Conservation (phyloP, 768 basidiomycete species). For the Tylopilus subfusipes region DNA sequence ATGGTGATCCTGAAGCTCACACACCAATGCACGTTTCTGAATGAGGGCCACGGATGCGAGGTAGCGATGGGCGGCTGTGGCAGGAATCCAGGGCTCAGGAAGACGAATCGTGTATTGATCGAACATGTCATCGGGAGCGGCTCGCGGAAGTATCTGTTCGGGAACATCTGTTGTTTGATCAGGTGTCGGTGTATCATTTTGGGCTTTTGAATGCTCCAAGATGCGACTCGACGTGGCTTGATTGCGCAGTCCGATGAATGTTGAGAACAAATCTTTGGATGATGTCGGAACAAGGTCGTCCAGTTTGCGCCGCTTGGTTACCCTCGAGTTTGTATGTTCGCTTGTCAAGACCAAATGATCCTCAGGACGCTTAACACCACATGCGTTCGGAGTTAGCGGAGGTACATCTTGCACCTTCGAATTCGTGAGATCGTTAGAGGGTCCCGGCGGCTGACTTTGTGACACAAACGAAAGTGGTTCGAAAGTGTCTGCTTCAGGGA, state of each 20-base stretch:
- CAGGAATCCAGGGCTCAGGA: conserved; percentile 31
- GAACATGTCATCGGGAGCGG: conserved; percentile 40
- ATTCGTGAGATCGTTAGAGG: conserved; percentile 1
- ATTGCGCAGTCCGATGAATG: conserved; percentile 27
- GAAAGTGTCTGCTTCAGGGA: conserved; percentile 21
- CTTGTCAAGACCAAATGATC: not conserved
- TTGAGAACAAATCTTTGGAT: conserved; percentile 24
- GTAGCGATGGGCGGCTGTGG: conserved; percentile 53
- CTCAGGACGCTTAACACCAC: not conserved
- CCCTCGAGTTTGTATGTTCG: not conserved
- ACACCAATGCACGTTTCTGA: conserved; percentile 62
- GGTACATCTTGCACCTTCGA: conserved; percentile 1
- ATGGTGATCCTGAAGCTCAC: conserved; percentile 41
- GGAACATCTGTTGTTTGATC: conserved; percentile 3
- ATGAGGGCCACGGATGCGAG: conserved; percentile 65
- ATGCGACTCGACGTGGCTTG: conserved; percentile 6
- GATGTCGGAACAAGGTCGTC: conserved; percentile 23
- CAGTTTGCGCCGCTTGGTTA: conserved; percentile 25
- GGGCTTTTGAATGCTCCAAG: conserved; percentile 11
- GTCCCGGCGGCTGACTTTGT: conserved; percentile 11
- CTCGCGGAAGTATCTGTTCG: conserved; percentile 20
- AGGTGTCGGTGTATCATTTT: conserved; percentile 8
- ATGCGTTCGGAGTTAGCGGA: conserved; percentile 4
- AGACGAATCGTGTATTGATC: conserved; percentile 44
- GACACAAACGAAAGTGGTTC: conserved; percentile 26